Evolutionary conservation across 176 grass and related monocot species (phyloP).

Genomic region (Rhynchospora tenuis): DNA sequence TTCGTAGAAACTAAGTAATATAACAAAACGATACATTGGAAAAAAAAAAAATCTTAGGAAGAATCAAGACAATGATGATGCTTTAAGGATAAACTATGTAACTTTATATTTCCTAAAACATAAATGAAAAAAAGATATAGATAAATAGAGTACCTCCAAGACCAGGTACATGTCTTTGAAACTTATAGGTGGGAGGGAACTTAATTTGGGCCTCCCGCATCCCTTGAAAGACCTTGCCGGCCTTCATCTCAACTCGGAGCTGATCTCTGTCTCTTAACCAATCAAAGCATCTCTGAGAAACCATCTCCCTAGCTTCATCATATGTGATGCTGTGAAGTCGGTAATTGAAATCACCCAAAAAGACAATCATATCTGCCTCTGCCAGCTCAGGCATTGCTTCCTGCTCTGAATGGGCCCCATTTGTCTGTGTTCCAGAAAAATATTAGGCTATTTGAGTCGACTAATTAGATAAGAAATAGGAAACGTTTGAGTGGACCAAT

Average conservation of each 20-base stretch:
- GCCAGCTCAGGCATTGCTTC: conserved; percentile 71
- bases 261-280: conserved; percentile 98
- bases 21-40: too few species aligned
- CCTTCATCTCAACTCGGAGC: conserved; percentile 91
- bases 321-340: conserved; percentile 91
- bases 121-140: neutral
- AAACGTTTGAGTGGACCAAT: neutral
- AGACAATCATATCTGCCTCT: conserved; percentile 91
- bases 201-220: conserved; percentile 96
- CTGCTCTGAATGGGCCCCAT: conserved; percentile 6
- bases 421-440: conserved; percentile 17
- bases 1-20: too few species aligned
- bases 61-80: neutral
- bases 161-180: conserved; percentile 73
- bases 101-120: neutral
- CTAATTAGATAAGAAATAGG: neutral
- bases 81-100: neutral
- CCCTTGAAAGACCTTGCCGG: conserved; percentile 95
- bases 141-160: conserved; percentile 60
- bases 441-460: neutral
- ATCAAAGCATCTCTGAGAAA: conserved; percentile 98
- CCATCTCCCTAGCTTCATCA: conserved; percentile 97
- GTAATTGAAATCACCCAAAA: conserved; percentile 98
- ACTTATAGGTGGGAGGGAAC: conserved; percentile 98
- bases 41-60: neutral